Evolutionary conservation across 2,329 filamentous ascomycete genomes (phyloP), one percentile per base, ranked within the genome.

Genomic region (Ophiobolus disseminans): DNA sequence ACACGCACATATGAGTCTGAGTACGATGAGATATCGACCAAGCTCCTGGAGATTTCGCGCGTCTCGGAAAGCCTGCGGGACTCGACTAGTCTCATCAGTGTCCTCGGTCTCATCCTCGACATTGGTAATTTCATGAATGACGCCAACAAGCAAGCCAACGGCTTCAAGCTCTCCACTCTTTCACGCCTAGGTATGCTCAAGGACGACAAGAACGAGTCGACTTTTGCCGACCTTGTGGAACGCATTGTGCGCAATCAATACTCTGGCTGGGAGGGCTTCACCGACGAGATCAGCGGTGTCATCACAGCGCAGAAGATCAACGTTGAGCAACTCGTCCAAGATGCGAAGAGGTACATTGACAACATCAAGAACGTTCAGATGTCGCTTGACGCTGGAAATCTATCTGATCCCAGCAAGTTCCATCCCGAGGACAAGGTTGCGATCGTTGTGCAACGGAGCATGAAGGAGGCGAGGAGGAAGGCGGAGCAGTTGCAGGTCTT

Each of bases 51-150:
- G 53, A 86, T 99, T n/a, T 89, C 95, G 26, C 78, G 79, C 22
- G 91, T 96, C 7, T 93, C 92, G 4, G 93, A 97, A 75, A 89
- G 91, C 8, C 78, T 99, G 45, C 85, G 93, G 38, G 91, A 96
- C 69, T 97, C 92, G 1, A 91, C 96, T 20, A 89, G 91, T 20
- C 78, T 99, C 64, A 96, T 97, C 87, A 97, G 96, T 59, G 91
- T 99, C 37, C 84, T 99, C 47, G 92, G 93, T 50, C 82, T 97
- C 54, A 99, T 99, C 74, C 80, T 99, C 64, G 93, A 97, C 73
- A 96, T 99, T 68, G 94, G 94, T 74, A 99, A 99, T 75, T 99
- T 96, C 81, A 99, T 99, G 94, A 99, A 99, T 79, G 94, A 97
- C 70, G 88, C 92, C 45, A 97, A 97, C 77, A 99, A 99, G 78